Base-by-base conservation (phyloP, 2,329 filamentous ascomycete species). In the Colletotrichum sidae region DNA sequence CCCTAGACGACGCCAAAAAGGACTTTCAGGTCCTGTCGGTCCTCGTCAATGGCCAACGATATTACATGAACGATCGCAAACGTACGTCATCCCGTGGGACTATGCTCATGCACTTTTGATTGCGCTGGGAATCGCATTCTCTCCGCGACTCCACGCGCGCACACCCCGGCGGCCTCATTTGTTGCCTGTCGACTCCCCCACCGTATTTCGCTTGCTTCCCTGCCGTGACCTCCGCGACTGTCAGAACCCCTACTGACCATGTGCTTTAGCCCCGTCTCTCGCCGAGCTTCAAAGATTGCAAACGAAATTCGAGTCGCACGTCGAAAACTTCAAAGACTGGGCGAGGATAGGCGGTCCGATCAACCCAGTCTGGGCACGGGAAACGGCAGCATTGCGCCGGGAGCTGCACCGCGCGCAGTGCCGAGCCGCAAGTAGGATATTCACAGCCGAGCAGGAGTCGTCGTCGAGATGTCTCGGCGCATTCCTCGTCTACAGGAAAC, bases 11-110 rank as follows among this genome's bases (percentile, higher is more conserved):
- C 69, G 86, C 86, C 60, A 86, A 84, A 75, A 82, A 81, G 73
- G 86, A 89, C 75, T 89, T 88, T 68, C 86, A 88, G 76, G 82
- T 86, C 71, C 78, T 89, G 64, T 81, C 81, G 25, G 79, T 79
- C 51, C 77, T 88, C 47, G 81, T 88, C 58, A 84, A 86, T 68
- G 85, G 86, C 37, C 81, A 84, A 70, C 78, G 82, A 50, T 86
- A 88, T 73, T 88, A 88, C 70, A 83, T 88, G 71, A 83, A 84
- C 65, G 86, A 89, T 71, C 78, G 84, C 59, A 84, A 80, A 62
- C 70, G 85, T 87, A 76, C 69, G 84, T 79, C 25, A 39, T 45
- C 4, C 39, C 17, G 41, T 47, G 45, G 17, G 17, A 17, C 41
- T 17, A 15, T 57, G 51, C 37, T 33, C 37, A 37, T 61, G 25